Conservation (phyloP, 768 basidiomycete genomes). For the Rhodotorula kratochvilovae region DNA sequence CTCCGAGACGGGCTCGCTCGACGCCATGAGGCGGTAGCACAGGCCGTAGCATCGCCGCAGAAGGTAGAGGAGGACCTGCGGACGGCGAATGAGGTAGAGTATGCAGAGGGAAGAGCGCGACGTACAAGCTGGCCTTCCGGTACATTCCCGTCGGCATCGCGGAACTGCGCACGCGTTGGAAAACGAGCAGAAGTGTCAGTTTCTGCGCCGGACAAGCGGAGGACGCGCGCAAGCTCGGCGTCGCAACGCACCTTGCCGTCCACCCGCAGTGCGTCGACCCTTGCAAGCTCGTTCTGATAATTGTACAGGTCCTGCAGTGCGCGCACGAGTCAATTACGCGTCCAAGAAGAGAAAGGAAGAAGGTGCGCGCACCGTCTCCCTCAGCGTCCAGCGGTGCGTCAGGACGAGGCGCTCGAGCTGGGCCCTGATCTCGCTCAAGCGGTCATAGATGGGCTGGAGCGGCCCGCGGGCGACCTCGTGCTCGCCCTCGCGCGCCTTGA, state of each 20-base stretch:
- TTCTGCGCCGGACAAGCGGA: no score
- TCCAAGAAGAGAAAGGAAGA: background rate
- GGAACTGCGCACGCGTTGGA: slow-evolving; percentile 54
- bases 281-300: slow-evolving; percentile 85
- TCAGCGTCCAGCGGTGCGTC: slow-evolving; percentile 93
- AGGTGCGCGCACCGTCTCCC: slow-evolving; percentile 57
- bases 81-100: no score
- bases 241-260: slow-evolving; percentile 75
- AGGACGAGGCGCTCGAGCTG: slow-evolving; percentile 87
- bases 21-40: slow-evolving; percentile 86
- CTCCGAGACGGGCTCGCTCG: slow-evolving; percentile 94
- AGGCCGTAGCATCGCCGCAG: slow-evolving; percentile 92
- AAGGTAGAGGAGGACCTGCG: slow-evolving; percentile 82
- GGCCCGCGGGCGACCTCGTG: slow-evolving; percentile 46
- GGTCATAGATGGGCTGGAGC: slow-evolving; percentile 60
- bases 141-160: slow-evolving; percentile 84
- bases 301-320: slow-evolving; percentile 72
- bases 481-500: slow-evolving; percentile 69
- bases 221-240: no score
- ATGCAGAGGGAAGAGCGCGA: background rate
- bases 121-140: slow-evolving; percentile 92
- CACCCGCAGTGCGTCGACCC: slow-evolving; percentile 94
- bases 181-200: no score
- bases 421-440: slow-evolving; percentile 73
- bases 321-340: no score